A percentile compares a stretch with the other conserved stretches of the same genome.
Evolutionary conservation across 495 filamentous ascomycete species (phyloP).

Genomic region (Aspergillus conjunctus): DNA sequence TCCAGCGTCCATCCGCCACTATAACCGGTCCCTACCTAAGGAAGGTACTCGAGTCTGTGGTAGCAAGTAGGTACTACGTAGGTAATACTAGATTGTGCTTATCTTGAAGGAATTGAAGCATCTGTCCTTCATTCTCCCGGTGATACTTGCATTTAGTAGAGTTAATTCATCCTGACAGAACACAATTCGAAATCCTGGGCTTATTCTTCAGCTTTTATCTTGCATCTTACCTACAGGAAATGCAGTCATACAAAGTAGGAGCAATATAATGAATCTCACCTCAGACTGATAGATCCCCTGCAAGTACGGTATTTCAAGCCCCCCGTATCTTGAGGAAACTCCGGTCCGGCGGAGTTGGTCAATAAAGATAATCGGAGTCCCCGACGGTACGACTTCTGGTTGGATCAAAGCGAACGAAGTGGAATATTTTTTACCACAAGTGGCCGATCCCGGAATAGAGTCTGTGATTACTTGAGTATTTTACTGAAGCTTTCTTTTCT

Average conservation of each 20-base stretch:
- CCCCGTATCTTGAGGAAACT: not conserved
- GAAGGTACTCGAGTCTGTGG: not conserved
- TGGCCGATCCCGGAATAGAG: slow-evolving; percentile 18
- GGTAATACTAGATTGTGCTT: not conserved
- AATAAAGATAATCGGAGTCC: not conserved
- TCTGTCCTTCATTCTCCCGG: too few species aligned
- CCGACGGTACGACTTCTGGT: not conserved
- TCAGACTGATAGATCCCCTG: too few species aligned
- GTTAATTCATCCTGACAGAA: too few species aligned
- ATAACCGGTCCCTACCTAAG: not conserved
- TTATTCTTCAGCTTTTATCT: too few species aligned
- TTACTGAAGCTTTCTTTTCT: not conserved
- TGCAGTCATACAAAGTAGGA: too few species aligned
- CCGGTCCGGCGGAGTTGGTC: not conserved
- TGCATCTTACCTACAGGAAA: too few species aligned
- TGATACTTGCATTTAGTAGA: too few species aligned
- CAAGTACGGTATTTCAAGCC: not conserved
- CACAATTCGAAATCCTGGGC: too few species aligned
- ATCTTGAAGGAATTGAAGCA: too few species aligned
- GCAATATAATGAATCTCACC: too few species aligned
- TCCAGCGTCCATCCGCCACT: too few species aligned
- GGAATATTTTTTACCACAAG: not conserved
- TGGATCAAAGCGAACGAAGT: not conserved
- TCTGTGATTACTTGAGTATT: not conserved
- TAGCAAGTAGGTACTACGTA: not conserved